Conservation (phyloP, 129 eudicot species). For the Sambucus nigra region DNA sequence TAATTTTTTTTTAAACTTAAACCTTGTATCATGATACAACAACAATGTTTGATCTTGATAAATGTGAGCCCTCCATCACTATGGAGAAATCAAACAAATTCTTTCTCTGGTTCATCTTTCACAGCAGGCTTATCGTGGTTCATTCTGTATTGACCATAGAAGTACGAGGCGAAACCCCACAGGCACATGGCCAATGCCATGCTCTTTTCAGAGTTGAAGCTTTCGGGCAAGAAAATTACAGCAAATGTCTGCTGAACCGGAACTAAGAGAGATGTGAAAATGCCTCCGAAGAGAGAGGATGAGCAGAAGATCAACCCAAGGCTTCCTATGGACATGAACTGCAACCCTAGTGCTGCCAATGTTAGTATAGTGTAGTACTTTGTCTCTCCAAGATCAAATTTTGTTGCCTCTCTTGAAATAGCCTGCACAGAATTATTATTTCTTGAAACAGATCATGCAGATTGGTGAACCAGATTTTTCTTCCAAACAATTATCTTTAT, state of each 20-base stretch:
- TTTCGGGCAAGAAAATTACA: slow-evolving; percentile 26
- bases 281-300: slow-evolving; percentile 33
- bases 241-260: slow-evolving; percentile 29
- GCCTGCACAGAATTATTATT: slow-evolving; percentile 16
- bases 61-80: too few relatives aligned
- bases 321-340: slow-evolving; percentile 26
- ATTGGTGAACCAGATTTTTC: too few relatives aligned
- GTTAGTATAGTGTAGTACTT: slow-evolving; percentile 26
- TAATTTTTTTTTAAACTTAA: too few relatives aligned
- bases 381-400: slow-evolving; percentile 26
- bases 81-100: too few relatives aligned
- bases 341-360: slow-evolving; percentile 25
- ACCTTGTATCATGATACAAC: too few relatives aligned
- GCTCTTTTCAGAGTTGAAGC: slow-evolving; percentile 24
- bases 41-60: too few relatives aligned
- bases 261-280: slow-evolving; percentile 20
- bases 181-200: slow-evolving; percentile 29
- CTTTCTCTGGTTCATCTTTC: neutral
- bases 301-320: slow-evolving; percentile 30
- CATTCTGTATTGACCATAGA: slow-evolving; percentile 17
- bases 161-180: slow-evolving; percentile 38
- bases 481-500: too few relatives aligned
- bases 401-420: slow-evolving; percentile 22
- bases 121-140: neutral
- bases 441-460: slow-evolving; percentile 2